Base-by-base conservation (phyloP, 2,329 filamentous ascomycete species). In the Ascochyta rabiei region DNA sequence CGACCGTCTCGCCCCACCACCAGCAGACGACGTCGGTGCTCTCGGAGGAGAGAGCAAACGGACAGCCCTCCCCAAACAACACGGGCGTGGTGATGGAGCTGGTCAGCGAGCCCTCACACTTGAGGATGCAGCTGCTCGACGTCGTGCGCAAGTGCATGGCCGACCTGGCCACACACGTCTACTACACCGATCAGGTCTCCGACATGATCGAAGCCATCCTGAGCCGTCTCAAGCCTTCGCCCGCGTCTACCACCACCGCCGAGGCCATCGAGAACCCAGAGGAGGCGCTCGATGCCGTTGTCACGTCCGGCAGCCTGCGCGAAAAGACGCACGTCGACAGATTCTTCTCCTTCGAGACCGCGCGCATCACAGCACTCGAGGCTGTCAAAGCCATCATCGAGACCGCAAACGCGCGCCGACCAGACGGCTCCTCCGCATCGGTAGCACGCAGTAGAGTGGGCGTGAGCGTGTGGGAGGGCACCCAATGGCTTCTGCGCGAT, bases 171-270 rank as follows among this genome's bases (percentile, higher is more conserved):
- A 96, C 91, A 0, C 95, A 99, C 70, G 88, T 97, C 28, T 99
- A 99, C 79, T 99, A 99, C 72, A 90, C 90, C 1, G 93, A 98
- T 66, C 95, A 99, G 75, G 91, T 98, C 50, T 87, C 90, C 1
- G 95, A 99, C 75, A 97, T 98, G 91, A 86, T 97, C 46, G 84
- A 87, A 18, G 86, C 91, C 0, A 88, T 98, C 39, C 78, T 98
- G 15, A 79, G 84, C 26, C 88, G 91, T 18, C 81, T 98, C 26
- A 95, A 90, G 74, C 90, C 92, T 3, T 78, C 80, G 10, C 69
- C 74, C 16, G 63, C 67, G 34, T 77, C 81, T 3, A 77, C 78
- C 15, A 72, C 79, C 13, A 69, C 75, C 13, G 78, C 78, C 4
- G 77, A 79, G 28, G 81, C 80, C 4, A 81, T 82, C 33, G 77